Evolutionary conservation across 2,329 filamentous ascomycete genomes (phyloP).

Genomic region (Ophiostoma pallidulum): DNA sequence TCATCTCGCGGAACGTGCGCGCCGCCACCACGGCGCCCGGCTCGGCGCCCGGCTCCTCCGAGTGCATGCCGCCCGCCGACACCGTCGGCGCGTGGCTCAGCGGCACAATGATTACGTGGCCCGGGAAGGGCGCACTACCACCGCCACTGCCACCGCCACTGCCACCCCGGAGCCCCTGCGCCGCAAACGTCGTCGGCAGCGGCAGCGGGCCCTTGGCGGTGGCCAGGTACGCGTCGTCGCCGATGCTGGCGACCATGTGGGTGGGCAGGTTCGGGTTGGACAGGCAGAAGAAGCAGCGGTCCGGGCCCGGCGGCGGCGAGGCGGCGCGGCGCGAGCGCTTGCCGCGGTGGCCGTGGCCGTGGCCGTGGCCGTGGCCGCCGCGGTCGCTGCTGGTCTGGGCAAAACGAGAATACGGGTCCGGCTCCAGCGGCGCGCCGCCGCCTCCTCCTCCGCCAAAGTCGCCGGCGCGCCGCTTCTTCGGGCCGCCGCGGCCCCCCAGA

Average conservation of each 20-base stretch:
- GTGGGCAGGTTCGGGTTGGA: constrained; percentile 75
- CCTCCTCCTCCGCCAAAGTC: no score
- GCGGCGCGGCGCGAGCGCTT: constrained; percentile 36
- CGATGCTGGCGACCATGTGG: constrained; percentile 86
- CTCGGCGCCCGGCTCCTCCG: constrained; percentile 35
- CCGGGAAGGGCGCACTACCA: constrained; percentile 62
- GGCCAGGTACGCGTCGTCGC: constrained; percentile 77
- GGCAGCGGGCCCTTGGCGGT: constrained; percentile 86
- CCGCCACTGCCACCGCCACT: constrained; percentile 55
- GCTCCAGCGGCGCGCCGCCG: constrained; percentile 36
- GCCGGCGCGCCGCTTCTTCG: constrained; percentile 43
- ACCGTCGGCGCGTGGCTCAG: constrained; percentile 73
- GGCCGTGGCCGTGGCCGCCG: constrained; percentile 35
- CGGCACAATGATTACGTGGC: constrained; percentile 86
- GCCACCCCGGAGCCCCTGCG: constrained; percentile 60
- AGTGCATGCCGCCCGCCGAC: constrained; percentile 45
- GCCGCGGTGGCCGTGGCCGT: constrained; percentile 28
- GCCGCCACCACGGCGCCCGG: constrained; percentile 50
- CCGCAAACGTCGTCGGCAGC: constrained; percentile 55
- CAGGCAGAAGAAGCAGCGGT: constrained; percentile 90
- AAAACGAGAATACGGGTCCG: constrained; percentile 45
- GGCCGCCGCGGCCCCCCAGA: neutral
- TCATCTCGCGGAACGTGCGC: constrained; percentile 71
- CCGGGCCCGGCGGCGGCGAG: constrained; percentile 56
- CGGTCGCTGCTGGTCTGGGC: constrained; percentile 17